Base-by-base conservation (phyloP, 2,329 filamentous ascomycete genomes). In the Pseudopithomyces chartarum region DNA sequence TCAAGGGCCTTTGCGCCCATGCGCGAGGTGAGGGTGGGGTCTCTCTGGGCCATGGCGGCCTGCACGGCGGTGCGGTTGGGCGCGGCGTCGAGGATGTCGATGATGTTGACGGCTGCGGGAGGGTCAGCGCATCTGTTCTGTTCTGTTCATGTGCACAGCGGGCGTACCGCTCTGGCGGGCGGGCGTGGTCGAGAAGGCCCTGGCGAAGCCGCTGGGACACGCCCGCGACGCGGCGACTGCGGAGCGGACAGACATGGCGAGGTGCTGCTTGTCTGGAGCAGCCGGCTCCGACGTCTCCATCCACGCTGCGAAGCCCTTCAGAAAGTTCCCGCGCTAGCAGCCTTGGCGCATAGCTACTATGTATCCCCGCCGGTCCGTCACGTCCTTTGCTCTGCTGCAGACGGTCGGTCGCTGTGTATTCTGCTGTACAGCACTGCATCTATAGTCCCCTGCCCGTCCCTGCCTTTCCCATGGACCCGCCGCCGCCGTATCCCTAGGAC, bases 181-280 rank as follows among this genome's bases (percentile, higher is more conserved):
- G 8, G 61, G n/a, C 10, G 57, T 62, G 1, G 68, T 66, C 2
- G 70, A 72, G 45, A 73, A 62, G 62, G 58, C 62, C 38, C 71
- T 67, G 40, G 60, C 49, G 56, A 72, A 62, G 62, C 58, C 62
- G 38, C 71, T 67, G 40, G 60, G 48, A 55, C 65, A 64, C 34
- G 39, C 54, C 13, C 55, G 48, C 23, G 56, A 54, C 11, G 50
- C 17, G 4, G 56, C 50, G 11, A 52, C 54, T 1, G 63, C 51
- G 8, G 61, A 29, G 36, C 62, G 59, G 26, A 65, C 20, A 12
- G 64, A 57, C 36, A 29, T 29, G 4, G 4, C 5, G 26, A 8
- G 26, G 26, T 29, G 26, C n/a, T n/a, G n/a, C n/a, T n/a, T n/a
- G n/a, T n/a, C n/a, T n/a, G n/a, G n/a, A n/a, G n/a, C n/a, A n/a